Base-by-base conservation (phyloP, 495 filamentous ascomycete genomes). In the Hypoxylon perforatum region DNA sequence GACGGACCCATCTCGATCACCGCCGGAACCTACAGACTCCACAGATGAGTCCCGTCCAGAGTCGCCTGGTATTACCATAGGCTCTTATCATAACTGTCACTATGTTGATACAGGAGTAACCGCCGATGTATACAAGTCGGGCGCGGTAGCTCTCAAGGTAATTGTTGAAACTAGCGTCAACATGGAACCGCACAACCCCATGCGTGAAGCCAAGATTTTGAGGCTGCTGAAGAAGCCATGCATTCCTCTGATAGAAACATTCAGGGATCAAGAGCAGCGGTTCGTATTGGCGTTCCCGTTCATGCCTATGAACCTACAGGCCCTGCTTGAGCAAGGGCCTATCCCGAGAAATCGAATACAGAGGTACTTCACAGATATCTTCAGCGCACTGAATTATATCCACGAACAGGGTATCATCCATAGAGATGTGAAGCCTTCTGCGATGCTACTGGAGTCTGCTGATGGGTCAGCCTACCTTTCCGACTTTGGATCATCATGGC, bases 401-500 rank as follows among this genome's bases (percentile, higher is more conserved):
- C 96, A 99, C 76, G 61, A 74, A 9, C 76, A 86, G 12, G 87
- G 85, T 7, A 92, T 99, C 51, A 89, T 98, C 65, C 95, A 99
- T 75, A 88, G 95, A 25, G 95, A 99, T 71, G 82, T 99, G 72
- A 99, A 99, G 73, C 94, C 95, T 6, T 90, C 92, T 1, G 96
- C 97, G 65, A 85, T 99, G 49, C 80, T 98, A 36, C 83, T 98
- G 61, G 75, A 84, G 38, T 86, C 87, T 1, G 78, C 83, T 0
- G 74, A 81, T n/a, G 90, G 91, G 1, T 88, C 90, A 1, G 91
- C 91, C 3, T 89, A 87, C 49, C 80, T 99, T 17, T 87, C 90
- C 14, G 95, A 99, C 77, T 98, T 99, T 78, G 95, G 95, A 18
- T 94, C 94, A 36, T 86, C 94, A 7, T 97, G 91, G 91, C 86